A percentile compares a stretch with the other conserved stretches of the same genome.
These are phyloP conservation scores for Alternaria sp. DNA, from an alignment of 2,329 filamentous ascomycete species.

Conservation along the genomic window DNA sequence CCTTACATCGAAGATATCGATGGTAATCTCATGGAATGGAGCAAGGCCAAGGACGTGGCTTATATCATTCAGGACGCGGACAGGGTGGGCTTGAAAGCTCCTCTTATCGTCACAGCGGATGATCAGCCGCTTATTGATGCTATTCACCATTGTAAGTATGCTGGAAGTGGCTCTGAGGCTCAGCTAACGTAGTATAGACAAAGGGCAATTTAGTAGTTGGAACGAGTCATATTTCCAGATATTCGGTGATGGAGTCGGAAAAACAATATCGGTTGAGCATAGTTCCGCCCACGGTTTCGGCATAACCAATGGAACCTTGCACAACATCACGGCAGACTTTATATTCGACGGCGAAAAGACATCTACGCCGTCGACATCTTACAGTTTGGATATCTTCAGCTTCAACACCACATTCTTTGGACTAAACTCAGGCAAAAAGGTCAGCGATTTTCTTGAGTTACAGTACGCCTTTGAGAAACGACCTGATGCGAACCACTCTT, in stretches of 20 bases:
- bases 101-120: constrained; percentile 22
- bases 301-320: too few relatives aligned
- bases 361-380: too few relatives aligned
- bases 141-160: constrained; percentile 22
- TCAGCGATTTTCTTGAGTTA: too few relatives aligned
- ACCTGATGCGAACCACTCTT: constrained; percentile 24
- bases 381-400: too few relatives aligned
- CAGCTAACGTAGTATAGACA: background rate
- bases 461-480: constrained; percentile 11
- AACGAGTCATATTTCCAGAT: background rate
- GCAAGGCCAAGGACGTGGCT: constrained; percentile 17
- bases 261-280: too few relatives aligned
- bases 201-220: background rate
- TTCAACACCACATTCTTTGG: too few relatives aligned
- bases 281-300: too few relatives aligned
- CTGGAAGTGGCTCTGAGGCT: too few relatives aligned
- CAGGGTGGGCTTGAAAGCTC: constrained; percentile 24
- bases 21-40: constrained; percentile 33
- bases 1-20: constrained; percentile 36
- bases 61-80: constrained; percentile 25
- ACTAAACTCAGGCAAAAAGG: too few relatives aligned
- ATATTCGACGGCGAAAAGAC: too few relatives aligned
- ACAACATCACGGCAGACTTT: too few relatives aligned
- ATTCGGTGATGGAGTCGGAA: too few relatives aligned
- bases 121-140: constrained; percentile 10